Evolutionary conservation across 2,329 filamentous ascomycete genomes (phyloP).

Genomic region (Colletotrichum incanum): DNA sequence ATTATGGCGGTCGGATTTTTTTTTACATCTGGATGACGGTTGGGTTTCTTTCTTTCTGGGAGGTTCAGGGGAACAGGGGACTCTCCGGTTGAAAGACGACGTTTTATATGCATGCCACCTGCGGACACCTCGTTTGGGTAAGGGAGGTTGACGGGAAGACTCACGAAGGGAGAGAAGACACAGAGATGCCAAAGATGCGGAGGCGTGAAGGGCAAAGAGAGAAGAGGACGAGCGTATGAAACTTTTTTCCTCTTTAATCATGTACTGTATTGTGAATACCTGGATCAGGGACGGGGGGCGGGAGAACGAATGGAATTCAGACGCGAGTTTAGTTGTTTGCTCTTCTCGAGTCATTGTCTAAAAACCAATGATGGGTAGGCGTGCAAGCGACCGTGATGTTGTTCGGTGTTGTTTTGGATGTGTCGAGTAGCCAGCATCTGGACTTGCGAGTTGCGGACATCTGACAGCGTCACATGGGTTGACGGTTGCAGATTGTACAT

Average conservation of each 20-base stretch:
- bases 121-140: neutral
- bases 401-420: neutral
- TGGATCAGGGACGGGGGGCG: slow-evolving; percentile 26
- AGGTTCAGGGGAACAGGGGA: neutral
- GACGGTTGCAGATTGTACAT: neutral
- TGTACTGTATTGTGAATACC: slow-evolving; percentile 45
- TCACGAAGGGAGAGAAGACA: neutral
- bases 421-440: neutral
- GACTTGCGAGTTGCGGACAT: neutral
- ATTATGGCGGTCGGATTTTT: slow-evolving; percentile 11
- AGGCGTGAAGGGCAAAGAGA: neutral
- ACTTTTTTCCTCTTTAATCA: slow-evolving; percentile 10
- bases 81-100: slow-evolving; percentile 7
- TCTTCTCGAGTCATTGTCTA: neutral
- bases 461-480: neutral
- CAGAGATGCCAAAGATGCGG: neutral
- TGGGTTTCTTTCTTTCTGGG: neutral
- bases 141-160: neutral
- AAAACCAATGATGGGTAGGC: neutral
- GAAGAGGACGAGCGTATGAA: slow-evolving; percentile 36
- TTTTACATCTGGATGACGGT: slow-evolving; percentile 9
- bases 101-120: slow-evolving; percentile 6
- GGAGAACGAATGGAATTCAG: slow-evolving; percentile 36
- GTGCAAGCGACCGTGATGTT: neutral
- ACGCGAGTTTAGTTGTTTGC: slow-evolving; percentile 23